Evolutionary conservation across 2,329 filamentous ascomycete genomes (phyloP).

Genomic region (Aspergillus candidus): DNA sequence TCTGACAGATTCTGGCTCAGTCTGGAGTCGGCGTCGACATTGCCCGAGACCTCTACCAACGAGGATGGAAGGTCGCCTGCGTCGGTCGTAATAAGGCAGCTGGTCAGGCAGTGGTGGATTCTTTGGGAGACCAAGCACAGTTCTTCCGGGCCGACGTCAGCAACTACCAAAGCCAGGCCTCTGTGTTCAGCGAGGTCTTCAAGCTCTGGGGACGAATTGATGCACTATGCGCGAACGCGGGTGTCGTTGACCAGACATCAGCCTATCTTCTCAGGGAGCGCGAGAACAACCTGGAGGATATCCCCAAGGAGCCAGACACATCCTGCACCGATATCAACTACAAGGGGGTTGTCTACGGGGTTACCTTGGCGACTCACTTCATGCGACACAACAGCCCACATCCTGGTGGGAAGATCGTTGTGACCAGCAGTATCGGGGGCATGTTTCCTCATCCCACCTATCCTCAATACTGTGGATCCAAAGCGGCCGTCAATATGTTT

Average conservation of each 20-base stretch:
- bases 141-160: constrained; percentile 44
- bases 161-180: constrained; percentile 42
- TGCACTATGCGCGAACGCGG: constrained; percentile 47
- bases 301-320: constrained; percentile 43
- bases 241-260: constrained; percentile 43
- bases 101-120: constrained; percentile 30
- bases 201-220: constrained; percentile 44
- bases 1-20: constrained; percentile 19
- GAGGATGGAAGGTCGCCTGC: constrained; percentile 29
- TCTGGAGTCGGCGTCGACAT: constrained; percentile 45
- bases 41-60: constrained; percentile 29
- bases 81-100: constrained; percentile 34
- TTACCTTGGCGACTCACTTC: constrained; percentile 47
- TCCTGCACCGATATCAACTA: constrained; percentile 46
- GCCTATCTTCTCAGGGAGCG: constrained; percentile 40
- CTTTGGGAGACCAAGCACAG: constrained; percentile 27
- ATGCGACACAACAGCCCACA: constrained; percentile 45
- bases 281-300: constrained; percentile 21
- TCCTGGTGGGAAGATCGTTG: constrained; percentile 41
- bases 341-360: constrained; percentile 48
- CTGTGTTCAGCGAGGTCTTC: constrained; percentile 41
- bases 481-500: constrained; percentile 44
- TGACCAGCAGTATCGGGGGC: constrained; percentile 41
- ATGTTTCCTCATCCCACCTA: constrained; percentile 41
- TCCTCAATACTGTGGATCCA: constrained; percentile 49